Evolutionary conservation across 2,329 filamentous ascomycete genomes (phyloP).

Genomic region (Aspergillus transmontanensis): DNA sequence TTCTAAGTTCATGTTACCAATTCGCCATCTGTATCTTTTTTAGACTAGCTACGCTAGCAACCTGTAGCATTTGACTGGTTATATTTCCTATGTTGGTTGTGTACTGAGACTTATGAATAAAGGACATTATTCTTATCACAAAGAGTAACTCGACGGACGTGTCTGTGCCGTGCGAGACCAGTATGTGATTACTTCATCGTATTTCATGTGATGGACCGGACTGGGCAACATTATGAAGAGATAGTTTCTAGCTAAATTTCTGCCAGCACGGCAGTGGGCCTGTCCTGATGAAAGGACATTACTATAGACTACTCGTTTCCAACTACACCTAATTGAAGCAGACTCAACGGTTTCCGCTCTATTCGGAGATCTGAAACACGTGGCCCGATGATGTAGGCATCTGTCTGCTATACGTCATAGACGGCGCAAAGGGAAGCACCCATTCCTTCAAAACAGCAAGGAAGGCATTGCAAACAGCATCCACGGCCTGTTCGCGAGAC

Average conservation of each 20-base stretch:
- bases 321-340: background rate
- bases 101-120: constrained; percentile 24
- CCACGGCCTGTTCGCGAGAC: constrained; percentile 37
- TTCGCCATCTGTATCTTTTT: constrained; percentile 23
- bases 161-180: background rate
- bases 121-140: constrained; percentile 5
- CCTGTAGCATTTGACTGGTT: constrained; percentile 42
- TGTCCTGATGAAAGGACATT: background rate
- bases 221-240: background rate
- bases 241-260: background rate
- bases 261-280: background rate
- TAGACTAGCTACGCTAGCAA: constrained; percentile 40
- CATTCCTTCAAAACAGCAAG: constrained; percentile 41
- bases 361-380: constrained; percentile 20
- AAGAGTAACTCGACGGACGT: background rate
- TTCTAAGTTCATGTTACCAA: constrained; percentile 60
- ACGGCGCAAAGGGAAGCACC: constrained; percentile 41
- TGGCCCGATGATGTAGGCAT: constrained; percentile 43
- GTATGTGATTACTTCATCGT: background rate
- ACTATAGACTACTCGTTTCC: background rate
- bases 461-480: constrained; percentile 42
- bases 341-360: background rate
- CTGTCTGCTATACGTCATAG: constrained; percentile 38
- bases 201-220: background rate
- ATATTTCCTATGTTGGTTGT: constrained; percentile 31